A percentile compares a stretch with the other conserved stretches of the same genome.
These are phyloP conservation scores for Kickxella alabastrina DNA, from an alignment of 192 early-diverging fungal species.

Conservation along the genomic window DNA sequence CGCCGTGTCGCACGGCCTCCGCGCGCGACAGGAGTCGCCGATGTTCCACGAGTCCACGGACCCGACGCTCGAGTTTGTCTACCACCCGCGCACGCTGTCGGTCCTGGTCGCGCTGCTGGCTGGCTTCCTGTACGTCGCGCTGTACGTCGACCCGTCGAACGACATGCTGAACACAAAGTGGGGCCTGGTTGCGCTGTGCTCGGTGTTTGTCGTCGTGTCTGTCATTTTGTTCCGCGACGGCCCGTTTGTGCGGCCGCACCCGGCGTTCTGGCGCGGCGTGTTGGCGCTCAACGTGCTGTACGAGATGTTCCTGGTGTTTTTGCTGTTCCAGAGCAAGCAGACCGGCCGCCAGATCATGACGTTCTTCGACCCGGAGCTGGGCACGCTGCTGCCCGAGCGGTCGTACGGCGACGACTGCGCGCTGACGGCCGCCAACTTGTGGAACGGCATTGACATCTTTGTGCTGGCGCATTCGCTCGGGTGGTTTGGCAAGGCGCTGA, in stretches of 20 bases:
- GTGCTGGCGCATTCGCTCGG: conserved; percentile 88
- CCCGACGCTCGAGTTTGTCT: conserved; percentile 48
- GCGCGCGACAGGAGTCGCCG: conserved; percentile 15
- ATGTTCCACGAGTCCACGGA: conserved; percentile 48
- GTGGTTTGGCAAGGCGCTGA: conserved; percentile 91
- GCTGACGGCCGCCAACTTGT: conserved; percentile 67
- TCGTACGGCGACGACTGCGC: conserved; percentile 89
- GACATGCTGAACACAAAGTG: conserved; percentile 50
- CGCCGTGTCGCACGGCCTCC: conserved; percentile 2
- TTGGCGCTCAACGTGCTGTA: conserved; percentile 82
- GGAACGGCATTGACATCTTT: conserved; percentile 89
- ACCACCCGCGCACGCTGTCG: conserved; percentile 48
- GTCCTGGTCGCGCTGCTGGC: conserved; percentile 34
- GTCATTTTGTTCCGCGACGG: conserved; percentile 91
- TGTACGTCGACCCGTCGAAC: conserved; percentile 42
- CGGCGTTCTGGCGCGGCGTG: conserved; percentile 88
- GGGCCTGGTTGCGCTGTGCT: conserved; percentile 46
- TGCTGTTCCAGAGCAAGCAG: conserved; percentile 91
- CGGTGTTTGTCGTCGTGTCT: conserved; percentile 74
- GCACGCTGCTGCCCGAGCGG: conserved; percentile 81
- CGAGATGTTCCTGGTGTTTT: conserved; percentile 82
- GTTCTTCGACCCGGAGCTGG: conserved; percentile 76
- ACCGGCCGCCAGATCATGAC: conserved; percentile 76
- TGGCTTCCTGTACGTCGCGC: conserved; percentile 48
- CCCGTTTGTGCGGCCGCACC: conserved; percentile 89